Evolutionary conservation across 257 asterid genomes (phyloP), one percentile per base, ranked within the genome.

Genomic region (Solanum raphanifolium): DNA sequence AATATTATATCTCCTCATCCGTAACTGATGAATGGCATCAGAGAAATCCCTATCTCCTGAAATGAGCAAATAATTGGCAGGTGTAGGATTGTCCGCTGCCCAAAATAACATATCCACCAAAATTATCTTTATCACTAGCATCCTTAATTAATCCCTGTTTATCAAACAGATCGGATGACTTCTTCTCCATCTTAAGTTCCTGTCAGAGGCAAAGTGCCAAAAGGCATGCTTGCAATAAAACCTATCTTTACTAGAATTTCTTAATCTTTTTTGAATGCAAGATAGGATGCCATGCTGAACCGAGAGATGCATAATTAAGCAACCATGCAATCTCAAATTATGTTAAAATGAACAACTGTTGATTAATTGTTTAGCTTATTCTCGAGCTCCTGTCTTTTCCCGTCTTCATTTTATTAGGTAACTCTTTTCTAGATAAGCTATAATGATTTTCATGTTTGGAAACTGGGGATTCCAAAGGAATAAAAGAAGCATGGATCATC

Each of bases 21-120:
- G 89, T 46, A 94, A 88, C 46, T 41, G 13, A 88, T 94, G 92
- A 85, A 92, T 93, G n/a, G 92, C 93, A 65, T 93, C 88, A 39
- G 94, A 92, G 48, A 94, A 94, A 87, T 90, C 94, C 32, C 94
- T 21, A 72, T 94, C 94, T 25, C 95, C 94, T 0, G 94, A 92
- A 62, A 94, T 92, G 31, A 94, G 88, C 84, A 94, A 72, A 90
- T 91, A 92, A 91, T 93, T 92, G 20, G 94, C 95, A 27, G 94
- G 95, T 38, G 95, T 93, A 43, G 95, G 94, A 91, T 92, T 92
- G 91, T 93, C 95, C 6, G 92, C 93, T 15, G 96, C 94, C 93
- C 95, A 93, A 87, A 92, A 88, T 78, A 92, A 88, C 95, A 94
- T 92, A 66, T 93, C 94, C 66, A 92, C 94, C 87, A 92, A 74